Evolutionary conservation across 1,139 yeast genomes (phyloP), one percentile per base, ranked within the genome.

Genomic region (Zygosaccharomyces sapae): DNA sequence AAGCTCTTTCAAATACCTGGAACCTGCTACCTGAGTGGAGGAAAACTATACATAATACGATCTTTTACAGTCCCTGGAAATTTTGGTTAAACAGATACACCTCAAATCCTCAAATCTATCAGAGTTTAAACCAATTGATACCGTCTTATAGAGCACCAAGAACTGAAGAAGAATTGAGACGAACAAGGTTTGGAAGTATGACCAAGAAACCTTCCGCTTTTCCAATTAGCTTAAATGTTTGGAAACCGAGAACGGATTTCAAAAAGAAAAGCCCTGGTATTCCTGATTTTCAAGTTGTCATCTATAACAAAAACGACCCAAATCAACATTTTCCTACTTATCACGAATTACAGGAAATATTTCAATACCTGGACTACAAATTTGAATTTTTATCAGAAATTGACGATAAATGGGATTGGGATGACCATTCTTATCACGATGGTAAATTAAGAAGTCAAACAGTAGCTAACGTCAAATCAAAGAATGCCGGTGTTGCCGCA

Each of bases 241-340:
- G 97, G 97, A 89, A 86, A 63, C 97, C 97, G 0, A 71, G 76
- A 1, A 77, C 83, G 0, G 67, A 65, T 6, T 90, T 86, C 67
- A 81, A 81, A 48, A 89, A 89, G 59, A 80, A 80, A 38, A 61
- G 64, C 25, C 89, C 90, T 0, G 85, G 87, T 0, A 54, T 62
- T 1, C 95, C 97, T 0, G 92, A 90, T 63, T 90, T 79, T 59
- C 88, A 83, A 54, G 66, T 90, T 1, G 73, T 79, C 2, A 80
- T 88, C 0, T 70, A 78, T 4, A 77, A 80, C 50, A 76, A 84
- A 1, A 72, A 76, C 20, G 65, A 66, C 8, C 56, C 43, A 9
- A 33, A 37, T 4, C 49, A 68, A 6, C 62, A 65, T 10, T 76
- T 87, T 56, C 95, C 96, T 0, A 67, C 75, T 59, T 80, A 12